These are phyloP conservation scores for Aquilaria malaccensis DNA, from an alignment of 345 rosid species.

Conservation along the genomic window DNA sequence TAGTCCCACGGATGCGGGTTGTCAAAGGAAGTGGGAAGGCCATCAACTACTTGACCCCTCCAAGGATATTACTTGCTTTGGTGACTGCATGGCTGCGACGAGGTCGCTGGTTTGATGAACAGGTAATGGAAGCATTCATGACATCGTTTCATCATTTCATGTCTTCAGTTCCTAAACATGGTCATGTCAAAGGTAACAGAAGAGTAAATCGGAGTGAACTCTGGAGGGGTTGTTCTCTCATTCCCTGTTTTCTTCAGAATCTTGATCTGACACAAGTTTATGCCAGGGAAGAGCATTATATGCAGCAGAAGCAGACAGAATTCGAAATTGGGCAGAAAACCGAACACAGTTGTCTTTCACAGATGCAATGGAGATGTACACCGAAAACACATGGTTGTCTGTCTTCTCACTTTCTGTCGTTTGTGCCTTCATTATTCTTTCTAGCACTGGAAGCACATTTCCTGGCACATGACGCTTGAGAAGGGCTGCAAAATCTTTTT, in stretches of 20 bases:
- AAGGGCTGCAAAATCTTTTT: neutral
- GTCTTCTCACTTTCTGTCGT: slow-evolving; percentile 95
- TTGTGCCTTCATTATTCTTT: slow-evolving; percentile 79
- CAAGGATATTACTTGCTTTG: slow-evolving; percentile 82
- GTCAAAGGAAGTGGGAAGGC: slow-evolving; percentile 83
- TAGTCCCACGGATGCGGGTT: slow-evolving; percentile 87
- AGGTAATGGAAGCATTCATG: slow-evolving; percentile 39
- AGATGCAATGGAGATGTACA: slow-evolving; percentile 93
- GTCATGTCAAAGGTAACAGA: too few species aligned
- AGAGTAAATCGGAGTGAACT: neutral
- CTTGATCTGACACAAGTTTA: neutral
- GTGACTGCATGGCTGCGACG: slow-evolving; percentile 87
- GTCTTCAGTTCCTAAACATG: too few species aligned
- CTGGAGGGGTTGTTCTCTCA: neutral
- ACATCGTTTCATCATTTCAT: neutral
- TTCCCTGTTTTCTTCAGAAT: neutral
- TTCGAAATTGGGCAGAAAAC: slow-evolving; percentile 90
- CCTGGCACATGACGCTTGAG: slow-evolving; percentile 41
- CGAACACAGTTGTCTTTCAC: slow-evolving; percentile 75
- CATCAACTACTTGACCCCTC: slow-evolving; percentile 79
- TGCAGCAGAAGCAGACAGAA: slow-evolving; percentile 83
- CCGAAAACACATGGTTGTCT: slow-evolving; percentile 84
- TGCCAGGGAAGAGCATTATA: slow-evolving; percentile 77
- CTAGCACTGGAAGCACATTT: slow-evolving; percentile 52
- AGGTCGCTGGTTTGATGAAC: slow-evolving; percentile 95